Evolutionary conservation across 2,329 filamentous ascomycete species (phyloP).

Genomic region (Scolecobasidium constrictum): DNA sequence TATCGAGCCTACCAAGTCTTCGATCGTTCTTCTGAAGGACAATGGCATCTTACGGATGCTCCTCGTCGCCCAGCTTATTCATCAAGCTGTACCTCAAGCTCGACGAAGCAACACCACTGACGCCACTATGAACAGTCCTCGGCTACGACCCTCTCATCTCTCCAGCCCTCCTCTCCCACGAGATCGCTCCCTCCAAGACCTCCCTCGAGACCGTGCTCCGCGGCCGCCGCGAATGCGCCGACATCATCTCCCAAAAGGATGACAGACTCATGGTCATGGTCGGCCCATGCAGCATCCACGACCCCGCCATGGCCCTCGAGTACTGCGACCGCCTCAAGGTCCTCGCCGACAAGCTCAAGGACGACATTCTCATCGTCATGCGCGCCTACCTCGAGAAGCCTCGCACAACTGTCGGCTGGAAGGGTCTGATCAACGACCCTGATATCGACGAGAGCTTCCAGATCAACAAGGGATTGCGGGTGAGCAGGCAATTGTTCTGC

Average conservation of each 20-base stretch:
- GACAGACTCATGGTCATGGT: conserved; percentile 90
- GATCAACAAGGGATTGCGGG: conserved; percentile 95
- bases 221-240: conserved; percentile 57
- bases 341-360: conserved; percentile 66
- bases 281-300: conserved; percentile 95
- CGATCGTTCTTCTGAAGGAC: too few species aligned
- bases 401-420: conserved; percentile 96
- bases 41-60: too few species aligned
- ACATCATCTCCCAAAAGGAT: conserved; percentile 66
- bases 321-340: conserved; percentile 73
- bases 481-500: conserved; percentile 86
- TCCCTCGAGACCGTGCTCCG: conserved; percentile 60
- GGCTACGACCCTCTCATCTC: conserved; percentile 91
- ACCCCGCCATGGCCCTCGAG: conserved; percentile 76
- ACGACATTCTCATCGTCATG: conserved; percentile 90
- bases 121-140: conserved; percentile 49
- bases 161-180: conserved; percentile 73
- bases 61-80: too few species aligned
- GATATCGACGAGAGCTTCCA: conserved; percentile 95
- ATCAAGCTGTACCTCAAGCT: too few species aligned
- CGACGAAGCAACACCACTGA: too few species aligned
- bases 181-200: conserved; percentile 57
- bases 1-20: too few species aligned
- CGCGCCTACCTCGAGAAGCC: conserved; percentile 98
- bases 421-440: conserved; percentile 97